Conservation (phyloP, 2,329 filamentous ascomycete genomes). For the Diaporthe eres region DNA sequence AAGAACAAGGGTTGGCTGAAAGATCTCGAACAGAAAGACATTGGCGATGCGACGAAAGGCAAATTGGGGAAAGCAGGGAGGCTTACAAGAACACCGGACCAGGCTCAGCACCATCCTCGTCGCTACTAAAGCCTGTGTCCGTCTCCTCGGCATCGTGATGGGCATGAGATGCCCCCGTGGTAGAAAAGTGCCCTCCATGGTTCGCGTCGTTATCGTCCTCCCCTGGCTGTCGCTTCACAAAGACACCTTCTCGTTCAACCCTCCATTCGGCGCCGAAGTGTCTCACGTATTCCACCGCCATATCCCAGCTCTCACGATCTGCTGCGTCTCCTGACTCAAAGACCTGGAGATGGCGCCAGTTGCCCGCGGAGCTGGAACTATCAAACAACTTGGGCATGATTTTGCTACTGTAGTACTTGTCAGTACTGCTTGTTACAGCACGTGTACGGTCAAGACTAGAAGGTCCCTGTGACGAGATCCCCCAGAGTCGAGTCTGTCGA, state of each 20-base stretch:
- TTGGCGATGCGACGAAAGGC: not conserved
- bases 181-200: not conserved
- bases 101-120: not conserved
- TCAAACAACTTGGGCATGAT: slow-evolving; percentile 59
- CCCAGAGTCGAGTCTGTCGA: not conserved
- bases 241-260: slow-evolving; percentile 60
- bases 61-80: not conserved
- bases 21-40: not conserved
- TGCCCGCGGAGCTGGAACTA: slow-evolving; percentile 43
- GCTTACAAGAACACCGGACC: slow-evolving; percentile 35
- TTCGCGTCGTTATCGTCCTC: slow-evolving; percentile 32
- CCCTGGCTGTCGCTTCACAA: slow-evolving; percentile 52
- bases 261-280: slow-evolving; percentile 56
- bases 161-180: not conserved
- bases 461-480: not conserved
- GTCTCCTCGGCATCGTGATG: slow-evolving; percentile 1
- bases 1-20: slow-evolving; percentile 7
- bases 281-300: slow-evolving; percentile 58
- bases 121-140: not conserved
- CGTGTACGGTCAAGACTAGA: not conserved
- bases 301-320: slow-evolving; percentile 61
- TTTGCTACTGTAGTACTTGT: slow-evolving; percentile 47
- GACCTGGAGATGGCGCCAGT: slow-evolving; percentile 60
- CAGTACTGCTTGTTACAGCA: not conserved
- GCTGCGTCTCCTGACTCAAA: slow-evolving; percentile 66